Evolutionary conservation across 352 stramenopile species (phyloP).

Genomic region (Peronospora farinosa): DNA sequence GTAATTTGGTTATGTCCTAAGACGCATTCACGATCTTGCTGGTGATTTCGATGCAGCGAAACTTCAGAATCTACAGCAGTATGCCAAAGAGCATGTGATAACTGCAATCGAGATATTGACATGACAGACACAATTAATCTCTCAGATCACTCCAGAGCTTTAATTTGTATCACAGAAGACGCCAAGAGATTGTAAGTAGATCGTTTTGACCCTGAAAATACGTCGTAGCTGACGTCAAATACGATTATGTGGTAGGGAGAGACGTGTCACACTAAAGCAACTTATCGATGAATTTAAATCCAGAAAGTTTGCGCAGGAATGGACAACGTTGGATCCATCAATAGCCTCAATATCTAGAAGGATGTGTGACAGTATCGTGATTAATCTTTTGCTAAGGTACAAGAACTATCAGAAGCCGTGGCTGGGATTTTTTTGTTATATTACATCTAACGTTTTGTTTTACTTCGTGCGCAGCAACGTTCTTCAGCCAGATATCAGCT

Average conservation of each 20-base stretch:
- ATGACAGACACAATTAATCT: slow-evolving; percentile 31
- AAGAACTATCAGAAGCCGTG: neutral
- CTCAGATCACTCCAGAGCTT: slow-evolving; percentile 44
- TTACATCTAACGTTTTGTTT: slow-evolving; percentile 3
- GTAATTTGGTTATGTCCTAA: neutral
- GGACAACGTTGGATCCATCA: slow-evolving; percentile 27
- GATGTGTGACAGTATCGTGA: slow-evolving; percentile 44
- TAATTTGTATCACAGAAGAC: slow-evolving; percentile 38
- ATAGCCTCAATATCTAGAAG: slow-evolving; percentile 33
- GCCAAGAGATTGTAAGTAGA: slow-evolving; percentile 43
- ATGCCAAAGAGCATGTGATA: slow-evolving; percentile 41
- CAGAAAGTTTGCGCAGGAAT: slow-evolving; percentile 40
- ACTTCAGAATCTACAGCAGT: slow-evolving; percentile 32
- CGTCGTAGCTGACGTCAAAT: slow-evolving; percentile 1
- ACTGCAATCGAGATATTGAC: slow-evolving; percentile 32
- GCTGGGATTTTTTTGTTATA: neutral
- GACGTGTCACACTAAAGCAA: slow-evolving; percentile 62
- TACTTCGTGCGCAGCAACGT: slow-evolving; percentile 30
- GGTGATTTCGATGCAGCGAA: slow-evolving; percentile 23
- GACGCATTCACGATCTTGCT: slow-evolving; percentile 1
- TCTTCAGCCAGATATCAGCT: slow-evolving; percentile 65
- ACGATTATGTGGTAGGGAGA: slow-evolving; percentile 32
- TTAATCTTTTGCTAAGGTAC: slow-evolving; percentile 46
- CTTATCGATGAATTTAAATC: slow-evolving; percentile 63
- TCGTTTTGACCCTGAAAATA: neutral